These are phyloP conservation scores for Aquanectria penicillioides DNA, from an alignment of 2,329 filamentous ascomycete genomes.

Conservation along the genomic window DNA sequence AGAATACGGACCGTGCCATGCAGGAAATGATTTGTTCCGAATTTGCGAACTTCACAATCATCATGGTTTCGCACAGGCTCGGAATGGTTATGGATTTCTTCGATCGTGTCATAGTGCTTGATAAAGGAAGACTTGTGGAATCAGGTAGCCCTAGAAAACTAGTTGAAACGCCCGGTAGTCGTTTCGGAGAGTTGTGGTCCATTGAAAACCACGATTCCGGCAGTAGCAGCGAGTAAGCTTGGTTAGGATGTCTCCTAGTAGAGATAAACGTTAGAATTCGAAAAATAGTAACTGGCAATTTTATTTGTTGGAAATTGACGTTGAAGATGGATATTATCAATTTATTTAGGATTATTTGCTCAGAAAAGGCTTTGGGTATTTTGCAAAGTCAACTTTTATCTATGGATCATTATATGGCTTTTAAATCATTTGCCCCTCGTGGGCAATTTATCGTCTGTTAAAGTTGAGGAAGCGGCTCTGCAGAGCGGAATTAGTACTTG, in stretches of 20 bases:
- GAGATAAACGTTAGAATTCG: too few species aligned
- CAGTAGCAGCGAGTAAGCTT: background rate
- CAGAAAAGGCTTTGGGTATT: too few species aligned
- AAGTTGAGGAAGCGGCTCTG: constrained; percentile 64
- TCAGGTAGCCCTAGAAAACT: constrained; percentile 38
- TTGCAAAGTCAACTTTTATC: constrained; percentile 29
- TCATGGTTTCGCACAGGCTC: constrained; percentile 58
- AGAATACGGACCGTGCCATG: constrained; percentile 53
- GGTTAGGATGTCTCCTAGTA: too few species aligned
- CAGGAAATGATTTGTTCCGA: constrained; percentile 52
- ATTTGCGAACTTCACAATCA: constrained; percentile 61
- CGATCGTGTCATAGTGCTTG: constrained; percentile 60
- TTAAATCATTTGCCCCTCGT: background rate
- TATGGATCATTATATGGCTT: constrained; percentile 24
- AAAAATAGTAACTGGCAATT: background rate
- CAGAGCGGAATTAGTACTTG: constrained; percentile 15
- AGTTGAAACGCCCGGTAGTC: constrained; percentile 36
- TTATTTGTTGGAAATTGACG: too few species aligned
- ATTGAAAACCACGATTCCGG: constrained; percentile 28
- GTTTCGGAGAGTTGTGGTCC: constrained; percentile 47
- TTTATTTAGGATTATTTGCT: too few species aligned
- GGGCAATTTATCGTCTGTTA: constrained; percentile 55
- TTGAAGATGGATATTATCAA: too few species aligned
- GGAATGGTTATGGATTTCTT: constrained; percentile 62
- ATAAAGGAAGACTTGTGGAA: constrained; percentile 59